These are phyloP conservation scores for Gymnopus androsaceus DNA, from an alignment of 1,284 basidiomycete species.

Conservation along the genomic window DNA sequence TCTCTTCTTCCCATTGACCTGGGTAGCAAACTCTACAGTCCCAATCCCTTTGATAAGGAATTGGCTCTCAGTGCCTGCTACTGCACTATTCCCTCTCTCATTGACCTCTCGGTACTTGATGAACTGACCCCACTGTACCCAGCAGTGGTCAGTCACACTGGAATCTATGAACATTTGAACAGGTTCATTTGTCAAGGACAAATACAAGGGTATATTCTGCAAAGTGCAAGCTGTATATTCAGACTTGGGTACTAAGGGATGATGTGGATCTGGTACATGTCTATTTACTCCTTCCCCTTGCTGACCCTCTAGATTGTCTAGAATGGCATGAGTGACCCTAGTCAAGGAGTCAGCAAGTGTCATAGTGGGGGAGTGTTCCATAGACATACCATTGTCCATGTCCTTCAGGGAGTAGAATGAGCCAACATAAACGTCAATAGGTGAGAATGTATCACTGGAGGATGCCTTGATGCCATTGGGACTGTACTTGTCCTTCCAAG, in stretches of 20 bases:
- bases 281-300: too few species aligned
- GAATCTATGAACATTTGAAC: conserved; percentile 8
- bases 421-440: background rate
- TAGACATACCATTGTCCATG: background rate
- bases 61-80: background rate
- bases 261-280: too few species aligned
- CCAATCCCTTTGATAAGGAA: conserved; percentile 8
- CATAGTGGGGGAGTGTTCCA: background rate
- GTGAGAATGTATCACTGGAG: background rate
- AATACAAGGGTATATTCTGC: background rate
- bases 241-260: background rate
- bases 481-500: background rate
- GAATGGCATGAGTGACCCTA: background rate
- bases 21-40: background rate
- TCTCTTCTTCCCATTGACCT: background rate
- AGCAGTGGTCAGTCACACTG: conserved; percentile 10
- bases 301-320: background rate
- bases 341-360: background rate
- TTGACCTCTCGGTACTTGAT: background rate
- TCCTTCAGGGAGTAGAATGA: background rate
- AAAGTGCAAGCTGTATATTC: background rate
- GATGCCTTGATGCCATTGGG: background rate
- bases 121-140: conserved; percentile 1
- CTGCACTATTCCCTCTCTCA: background rate
- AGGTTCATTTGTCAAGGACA: background rate